Percentiles rank a stretch among this genome's conserved stretches.
phyloP scores from a whole-genome alignment of 139 green algal species.

The Diplosphaera chodatii region DNA sequence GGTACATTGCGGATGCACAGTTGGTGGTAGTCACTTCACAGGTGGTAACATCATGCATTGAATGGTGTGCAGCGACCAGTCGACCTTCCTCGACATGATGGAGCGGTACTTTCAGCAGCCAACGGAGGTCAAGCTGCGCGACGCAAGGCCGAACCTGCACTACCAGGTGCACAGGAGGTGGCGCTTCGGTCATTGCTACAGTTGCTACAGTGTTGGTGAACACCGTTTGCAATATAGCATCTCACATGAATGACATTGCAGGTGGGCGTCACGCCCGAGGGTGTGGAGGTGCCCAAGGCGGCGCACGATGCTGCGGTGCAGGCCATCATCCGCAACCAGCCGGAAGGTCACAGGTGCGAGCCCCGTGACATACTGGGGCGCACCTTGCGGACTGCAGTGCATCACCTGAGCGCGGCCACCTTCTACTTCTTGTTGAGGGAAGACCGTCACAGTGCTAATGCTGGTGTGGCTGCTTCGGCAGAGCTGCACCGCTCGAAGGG shows the following conservation, averaged over 20 bases:
- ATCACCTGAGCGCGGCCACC: no score
- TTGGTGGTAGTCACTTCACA: no score
- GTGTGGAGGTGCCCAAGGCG: slow-evolving; percentile 68
- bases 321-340: slow-evolving; percentile 24
- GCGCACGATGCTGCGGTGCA: slow-evolving; percentile 37
- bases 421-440: no score
- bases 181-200: no score
- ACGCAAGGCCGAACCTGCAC: slow-evolving; percentile 56
- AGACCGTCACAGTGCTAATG: no score
- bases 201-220: no score
- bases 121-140: slow-evolving; percentile 48
- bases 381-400: no score
- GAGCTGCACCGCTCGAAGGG: neutral
- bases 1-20: no score
- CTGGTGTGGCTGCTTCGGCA: neutral
- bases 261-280: slow-evolving; percentile 78
- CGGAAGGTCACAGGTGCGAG: slow-evolving; percentile 29
- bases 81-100: slow-evolving; percentile 77
- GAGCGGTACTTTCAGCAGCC: slow-evolving; percentile 77
- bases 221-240: no score
- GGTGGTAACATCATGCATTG: neutral
- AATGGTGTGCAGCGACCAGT: slow-evolving; percentile 39
- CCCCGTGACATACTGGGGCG: no score
- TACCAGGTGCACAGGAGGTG: slow-evolving; percentile 88
- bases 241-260: slow-evolving; percentile 15